phyloP scores from a whole-genome alignment of 192 early-diverging fungal species.

The Ramicandelaber brevisporus region DNA sequence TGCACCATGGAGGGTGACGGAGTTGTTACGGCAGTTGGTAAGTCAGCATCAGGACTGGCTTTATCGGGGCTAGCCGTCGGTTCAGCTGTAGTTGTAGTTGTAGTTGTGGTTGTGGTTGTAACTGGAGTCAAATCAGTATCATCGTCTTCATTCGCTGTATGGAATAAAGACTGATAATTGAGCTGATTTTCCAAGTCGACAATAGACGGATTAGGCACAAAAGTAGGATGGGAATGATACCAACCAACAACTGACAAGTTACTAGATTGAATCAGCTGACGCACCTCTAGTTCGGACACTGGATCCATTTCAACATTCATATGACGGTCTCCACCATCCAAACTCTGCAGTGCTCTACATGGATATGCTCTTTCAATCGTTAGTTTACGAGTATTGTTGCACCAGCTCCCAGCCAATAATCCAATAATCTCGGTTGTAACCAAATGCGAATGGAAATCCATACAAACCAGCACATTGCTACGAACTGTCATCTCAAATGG shows the following conservation, averaged over 20 bases:
- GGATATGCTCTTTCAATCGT: constrained; percentile 39
- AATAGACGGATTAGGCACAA: constrained; percentile 63
- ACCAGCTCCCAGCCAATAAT: constrained; percentile 60
- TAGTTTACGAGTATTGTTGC: constrained; percentile 18
- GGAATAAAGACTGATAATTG: constrained; percentile 56
- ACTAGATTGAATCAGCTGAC: constrained; percentile 37
- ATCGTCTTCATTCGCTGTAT: constrained; percentile 3
- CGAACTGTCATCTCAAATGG: constrained; percentile 52
- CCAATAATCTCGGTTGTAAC: constrained; percentile 76
- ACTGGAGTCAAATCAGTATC: background rate
- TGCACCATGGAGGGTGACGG: too few relatives aligned
- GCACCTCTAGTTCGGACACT: constrained; percentile 41
- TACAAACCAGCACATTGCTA: constrained; percentile 47
- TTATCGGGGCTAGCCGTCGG: too few relatives aligned
- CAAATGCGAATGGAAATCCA: constrained; percentile 88
- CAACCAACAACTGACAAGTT: constrained; percentile 70
- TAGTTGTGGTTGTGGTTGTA: background rate
- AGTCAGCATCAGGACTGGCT: too few relatives aligned
- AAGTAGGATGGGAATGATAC: constrained; percentile 88
- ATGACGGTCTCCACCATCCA: constrained; percentile 30
- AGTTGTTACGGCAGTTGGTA: too few relatives aligned
- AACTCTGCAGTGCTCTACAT: constrained; percentile 43
- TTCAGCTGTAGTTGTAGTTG: constrained; percentile 5
- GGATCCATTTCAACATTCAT: constrained; percentile 84
- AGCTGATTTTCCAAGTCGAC: constrained; percentile 77